Conservation (phyloP, 1,284 basidiomycete genomes). For the Ceraceosorus guamensis region DNA sequence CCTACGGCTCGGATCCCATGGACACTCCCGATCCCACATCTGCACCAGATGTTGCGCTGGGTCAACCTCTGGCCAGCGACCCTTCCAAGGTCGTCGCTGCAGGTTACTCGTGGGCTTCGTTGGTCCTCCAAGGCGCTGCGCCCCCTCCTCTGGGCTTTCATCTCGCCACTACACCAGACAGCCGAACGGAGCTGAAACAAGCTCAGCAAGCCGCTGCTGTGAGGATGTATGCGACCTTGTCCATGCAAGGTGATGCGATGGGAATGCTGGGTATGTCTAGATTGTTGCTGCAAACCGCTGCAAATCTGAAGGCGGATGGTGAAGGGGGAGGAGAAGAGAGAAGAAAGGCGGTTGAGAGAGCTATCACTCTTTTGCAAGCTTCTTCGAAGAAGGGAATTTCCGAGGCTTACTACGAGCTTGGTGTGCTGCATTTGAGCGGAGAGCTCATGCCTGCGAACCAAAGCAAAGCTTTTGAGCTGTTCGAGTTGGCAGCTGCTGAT, state of each 20-base stretch:
- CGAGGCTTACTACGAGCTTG: conserved; percentile 15
- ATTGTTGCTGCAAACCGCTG: conserved; percentile 3
- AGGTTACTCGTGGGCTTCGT: conserved; percentile 9
- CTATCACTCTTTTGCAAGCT: conserved; percentile 6
- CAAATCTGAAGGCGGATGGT: too few relatives aligned
- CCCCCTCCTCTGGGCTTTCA: conserved; percentile 11
- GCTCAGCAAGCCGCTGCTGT: conserved; percentile 8
- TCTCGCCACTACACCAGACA: not conserved
- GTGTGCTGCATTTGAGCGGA: conserved; percentile 6
- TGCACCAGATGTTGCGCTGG: not conserved
- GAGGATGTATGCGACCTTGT: conserved; percentile 12
- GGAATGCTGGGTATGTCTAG: conserved; percentile 13
- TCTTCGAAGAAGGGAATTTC: conserved; percentile 8
- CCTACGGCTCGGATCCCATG: conserved; percentile 8
- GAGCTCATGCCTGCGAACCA: conserved; percentile 6
- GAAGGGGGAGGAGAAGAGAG: conserved; percentile 6
- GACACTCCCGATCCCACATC: conserved; percentile 3
- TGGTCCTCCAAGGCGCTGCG: conserved; percentile 8
- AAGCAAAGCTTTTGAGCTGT: not conserved
- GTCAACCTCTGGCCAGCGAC: not conserved
- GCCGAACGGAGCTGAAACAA: not conserved
- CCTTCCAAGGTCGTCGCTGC: not conserved
- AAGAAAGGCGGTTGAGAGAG: conserved; percentile 1
- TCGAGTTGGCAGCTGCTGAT: not conserved
- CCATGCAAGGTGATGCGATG: conserved; percentile 8